phyloP scores from a whole-genome alignment of 306 rosid genomes.

The Vigna angularis region DNA sequence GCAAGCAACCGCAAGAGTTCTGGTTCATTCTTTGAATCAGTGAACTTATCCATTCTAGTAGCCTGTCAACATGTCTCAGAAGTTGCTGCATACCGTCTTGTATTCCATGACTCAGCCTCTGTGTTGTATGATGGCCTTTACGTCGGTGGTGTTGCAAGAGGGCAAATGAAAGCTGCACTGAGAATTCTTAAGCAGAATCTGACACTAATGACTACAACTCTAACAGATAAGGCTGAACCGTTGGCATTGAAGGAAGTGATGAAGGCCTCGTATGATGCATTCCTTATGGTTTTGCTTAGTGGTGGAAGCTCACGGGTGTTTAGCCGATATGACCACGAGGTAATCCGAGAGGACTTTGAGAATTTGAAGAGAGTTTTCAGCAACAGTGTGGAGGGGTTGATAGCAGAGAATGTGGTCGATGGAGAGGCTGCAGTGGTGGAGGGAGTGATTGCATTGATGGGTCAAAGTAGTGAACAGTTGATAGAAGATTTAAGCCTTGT shows the following conservation, averaged over 20 bases:
- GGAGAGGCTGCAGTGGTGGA: constrained; percentile 75
- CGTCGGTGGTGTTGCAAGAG: constrained; percentile 55
- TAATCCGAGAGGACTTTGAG: constrained; percentile 70
- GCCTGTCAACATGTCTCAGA: constrained; percentile 80
- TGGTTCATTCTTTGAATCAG: constrained; percentile 62
- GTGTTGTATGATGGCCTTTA: constrained; percentile 77
- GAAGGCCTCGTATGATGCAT: constrained; percentile 77
- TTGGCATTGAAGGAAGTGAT: constrained; percentile 80
- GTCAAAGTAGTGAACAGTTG: constrained; percentile 72
- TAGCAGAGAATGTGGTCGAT: constrained; percentile 68
- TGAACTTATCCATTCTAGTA: constrained; percentile 52
- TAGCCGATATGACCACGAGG: constrained; percentile 57
- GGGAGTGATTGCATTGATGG: constrained; percentile 80
- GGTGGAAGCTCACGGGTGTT: constrained; percentile 77
- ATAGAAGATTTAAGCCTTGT: constrained; percentile 81
- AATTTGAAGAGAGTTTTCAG: constrained; percentile 64
- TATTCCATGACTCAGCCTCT: constrained; percentile 71
- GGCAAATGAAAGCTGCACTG: constrained; percentile 64
- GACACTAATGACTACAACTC: constrained; percentile 51
- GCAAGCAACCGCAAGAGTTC: constrained; percentile 40
- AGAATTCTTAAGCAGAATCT: constrained; percentile 69
- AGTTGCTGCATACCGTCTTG: constrained; percentile 81
- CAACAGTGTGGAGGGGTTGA: constrained; percentile 68
- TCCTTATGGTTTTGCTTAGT: constrained; percentile 82
- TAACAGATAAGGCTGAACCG: constrained; percentile 73